Conservation (phyloP, 306 rosid species). For the Glycine soja region DNA sequence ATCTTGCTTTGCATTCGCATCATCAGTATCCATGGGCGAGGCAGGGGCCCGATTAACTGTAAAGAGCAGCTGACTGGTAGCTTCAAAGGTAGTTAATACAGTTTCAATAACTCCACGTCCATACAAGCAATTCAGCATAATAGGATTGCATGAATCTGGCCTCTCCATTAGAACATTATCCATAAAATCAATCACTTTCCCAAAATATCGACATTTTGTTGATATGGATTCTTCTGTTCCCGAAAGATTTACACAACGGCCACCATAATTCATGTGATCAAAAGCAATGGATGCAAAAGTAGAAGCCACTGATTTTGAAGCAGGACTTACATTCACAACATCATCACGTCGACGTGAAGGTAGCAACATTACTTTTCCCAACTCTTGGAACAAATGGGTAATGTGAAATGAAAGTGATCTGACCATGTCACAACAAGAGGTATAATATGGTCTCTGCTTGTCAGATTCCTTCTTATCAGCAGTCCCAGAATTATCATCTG, state of each 20-base stretch:
- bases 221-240: slow-evolving; percentile 83
- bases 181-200: slow-evolving; percentile 92
- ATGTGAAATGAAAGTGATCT: slow-evolving; percentile 94
- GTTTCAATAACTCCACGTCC: slow-evolving; percentile 86
- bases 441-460: slow-evolving; percentile 76
- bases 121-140: slow-evolving; percentile 89
- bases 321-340: slow-evolving; percentile 78
- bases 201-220: slow-evolving; percentile 91
- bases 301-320: slow-evolving; percentile 88
- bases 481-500: slow-evolving; percentile 68
- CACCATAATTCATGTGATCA: slow-evolving; percentile 90
- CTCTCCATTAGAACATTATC: slow-evolving; percentile 90
- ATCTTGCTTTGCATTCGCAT: slow-evolving; percentile 71
- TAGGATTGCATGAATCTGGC: slow-evolving; percentile 92
- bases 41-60: slow-evolving; percentile 79
- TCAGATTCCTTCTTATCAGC: slow-evolving; percentile 70
- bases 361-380: slow-evolving; percentile 91
- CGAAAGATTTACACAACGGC: slow-evolving; percentile 68
- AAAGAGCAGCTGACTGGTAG: slow-evolving; percentile 95
- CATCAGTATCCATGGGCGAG: slow-evolving; percentile 98
- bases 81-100: slow-evolving; percentile 96
- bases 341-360: slow-evolving; percentile 99
- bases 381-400: slow-evolving; percentile 95
- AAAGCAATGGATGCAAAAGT: slow-evolving; percentile 78
- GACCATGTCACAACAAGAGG: slow-evolving; percentile 91